phyloP scores from a whole-genome alignment of 164 flowering plant species.

The Stephania cephalantha region DNA sequence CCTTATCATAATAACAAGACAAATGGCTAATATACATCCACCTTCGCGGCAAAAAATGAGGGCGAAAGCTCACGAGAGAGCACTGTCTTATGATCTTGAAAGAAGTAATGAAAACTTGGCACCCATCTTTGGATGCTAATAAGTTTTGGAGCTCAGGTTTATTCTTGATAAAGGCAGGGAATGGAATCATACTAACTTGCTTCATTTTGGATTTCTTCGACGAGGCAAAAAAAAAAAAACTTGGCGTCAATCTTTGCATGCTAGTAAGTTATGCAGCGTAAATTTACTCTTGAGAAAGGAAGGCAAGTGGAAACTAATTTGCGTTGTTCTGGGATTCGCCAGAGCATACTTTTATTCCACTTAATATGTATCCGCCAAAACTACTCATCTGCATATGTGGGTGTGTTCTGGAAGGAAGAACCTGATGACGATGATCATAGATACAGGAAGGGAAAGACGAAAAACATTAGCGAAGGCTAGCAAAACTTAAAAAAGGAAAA shows the following conservation, averaged over 20 bases:
- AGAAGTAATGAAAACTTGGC: background rate
- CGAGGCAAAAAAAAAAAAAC: too few species aligned
- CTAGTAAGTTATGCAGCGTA: background rate
- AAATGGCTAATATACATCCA: background rate
- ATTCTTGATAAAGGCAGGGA: too few species aligned
- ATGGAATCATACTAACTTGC: too few species aligned
- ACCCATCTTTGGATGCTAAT: too few species aligned
- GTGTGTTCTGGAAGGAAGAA: slow-evolving; percentile 92
- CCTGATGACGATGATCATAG: slow-evolving; percentile 38
- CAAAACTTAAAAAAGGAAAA: too few species aligned
- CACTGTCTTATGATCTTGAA: background rate
- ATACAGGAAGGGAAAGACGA: background rate
- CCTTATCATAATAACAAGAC: background rate
- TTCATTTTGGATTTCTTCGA: too few species aligned
- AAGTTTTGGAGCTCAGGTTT: too few species aligned
- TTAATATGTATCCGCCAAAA: slow-evolving; percentile 81
- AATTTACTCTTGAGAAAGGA: background rate
- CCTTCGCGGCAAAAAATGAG: background rate
- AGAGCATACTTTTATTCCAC: slow-evolving; percentile 56
- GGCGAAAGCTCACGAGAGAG: background rate
- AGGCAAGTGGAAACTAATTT: background rate
- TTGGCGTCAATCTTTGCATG: background rate
- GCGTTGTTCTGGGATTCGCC: background rate
- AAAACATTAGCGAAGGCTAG: background rate
- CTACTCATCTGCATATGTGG: slow-evolving; percentile 97